These are phyloP conservation scores for Dactylellina leptospora DNA, from an alignment of 2,329 filamentous ascomycete species.

Conservation along the genomic window DNA sequence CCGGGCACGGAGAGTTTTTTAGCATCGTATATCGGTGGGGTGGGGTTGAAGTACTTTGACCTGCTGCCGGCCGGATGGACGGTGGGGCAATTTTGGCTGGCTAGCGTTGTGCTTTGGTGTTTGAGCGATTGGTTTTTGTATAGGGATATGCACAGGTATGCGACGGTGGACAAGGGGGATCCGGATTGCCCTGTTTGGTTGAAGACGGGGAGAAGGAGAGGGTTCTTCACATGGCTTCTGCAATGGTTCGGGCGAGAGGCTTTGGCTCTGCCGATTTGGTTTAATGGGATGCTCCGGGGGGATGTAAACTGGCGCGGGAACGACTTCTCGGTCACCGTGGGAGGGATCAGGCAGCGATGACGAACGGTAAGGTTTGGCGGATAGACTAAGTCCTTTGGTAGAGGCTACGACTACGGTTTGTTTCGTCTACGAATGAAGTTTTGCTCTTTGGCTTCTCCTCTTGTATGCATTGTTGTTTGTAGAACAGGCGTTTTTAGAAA, in stretches of 20 bases:
- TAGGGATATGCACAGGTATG: conserved; percentile 75
- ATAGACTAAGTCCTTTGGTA: neutral
- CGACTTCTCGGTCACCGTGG: conserved; percentile 47
- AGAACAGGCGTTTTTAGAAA: conserved; percentile 24
- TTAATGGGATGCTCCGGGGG: conserved; percentile 87
- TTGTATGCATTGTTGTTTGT: conserved; percentile 18
- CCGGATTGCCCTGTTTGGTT: conserved; percentile 79
- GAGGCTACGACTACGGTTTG: neutral
- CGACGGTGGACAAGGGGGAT: conserved; percentile 73
- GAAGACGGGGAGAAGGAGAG: conserved; percentile 62
- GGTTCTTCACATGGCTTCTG: conserved; percentile 72
- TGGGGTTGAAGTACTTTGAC: conserved; percentile 59
- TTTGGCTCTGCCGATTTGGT: conserved; percentile 87
- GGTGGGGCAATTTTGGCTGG: conserved; percentile 72
- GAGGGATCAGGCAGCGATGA: conserved; percentile 37
- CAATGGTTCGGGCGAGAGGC: conserved; percentile 87
- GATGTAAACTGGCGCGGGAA: conserved; percentile 83
- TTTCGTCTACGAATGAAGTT: neutral
- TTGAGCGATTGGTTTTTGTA: conserved; percentile 77
- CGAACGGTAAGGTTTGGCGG: neutral
- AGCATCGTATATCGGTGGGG: conserved; percentile 78
- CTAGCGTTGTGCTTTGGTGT: conserved; percentile 76
- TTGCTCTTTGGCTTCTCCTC: neutral
- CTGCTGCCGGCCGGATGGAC: conserved; percentile 73
- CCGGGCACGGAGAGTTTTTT: conserved; percentile 89